Evolutionary conservation across 495 filamentous ascomycete species (phyloP).

Genomic region (Xylaria bambusicola): DNA sequence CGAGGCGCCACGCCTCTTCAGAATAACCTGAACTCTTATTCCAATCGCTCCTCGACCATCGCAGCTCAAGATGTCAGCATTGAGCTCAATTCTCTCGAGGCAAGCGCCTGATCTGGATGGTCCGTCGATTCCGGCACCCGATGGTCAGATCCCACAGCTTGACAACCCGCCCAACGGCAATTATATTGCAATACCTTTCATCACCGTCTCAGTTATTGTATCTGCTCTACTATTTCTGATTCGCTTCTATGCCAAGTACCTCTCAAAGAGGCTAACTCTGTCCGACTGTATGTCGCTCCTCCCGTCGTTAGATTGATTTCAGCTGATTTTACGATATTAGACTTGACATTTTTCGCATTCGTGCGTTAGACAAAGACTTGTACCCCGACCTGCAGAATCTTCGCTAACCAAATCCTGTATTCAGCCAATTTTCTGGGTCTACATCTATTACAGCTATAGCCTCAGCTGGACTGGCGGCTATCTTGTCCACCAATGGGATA

Average conservation of each 20-base stretch:
- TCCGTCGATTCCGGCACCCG: background rate
- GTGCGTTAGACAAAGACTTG: background rate
- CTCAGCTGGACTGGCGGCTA: background rate
- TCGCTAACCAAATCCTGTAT: background rate
- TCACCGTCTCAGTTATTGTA: background rate
- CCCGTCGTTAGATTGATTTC: no score
- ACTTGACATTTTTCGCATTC: background rate
- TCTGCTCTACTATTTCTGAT: background rate
- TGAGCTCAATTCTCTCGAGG: no score
- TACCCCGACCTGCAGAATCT: background rate
- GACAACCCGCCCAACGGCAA: slow-evolving; percentile 5
- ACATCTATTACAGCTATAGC: slow-evolving; percentile 3
- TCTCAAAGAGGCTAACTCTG: background rate
- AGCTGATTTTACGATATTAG: background rate
- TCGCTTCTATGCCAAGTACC: slow-evolving; percentile 4
- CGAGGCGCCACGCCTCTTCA: no score
- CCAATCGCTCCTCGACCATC: no score
- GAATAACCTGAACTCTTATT: no score
- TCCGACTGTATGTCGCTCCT: slow-evolving; percentile 5
- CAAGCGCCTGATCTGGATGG: background rate
- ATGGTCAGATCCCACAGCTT: background rate
- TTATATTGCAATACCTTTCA: background rate
- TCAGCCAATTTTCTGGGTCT: background rate
- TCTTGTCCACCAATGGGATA: slow-evolving; percentile 3
- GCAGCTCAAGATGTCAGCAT: no score